These are phyloP conservation scores for Aureobasidium sp. DNA, from an alignment of 2,329 filamentous ascomycete species.

Conservation along the genomic window DNA sequence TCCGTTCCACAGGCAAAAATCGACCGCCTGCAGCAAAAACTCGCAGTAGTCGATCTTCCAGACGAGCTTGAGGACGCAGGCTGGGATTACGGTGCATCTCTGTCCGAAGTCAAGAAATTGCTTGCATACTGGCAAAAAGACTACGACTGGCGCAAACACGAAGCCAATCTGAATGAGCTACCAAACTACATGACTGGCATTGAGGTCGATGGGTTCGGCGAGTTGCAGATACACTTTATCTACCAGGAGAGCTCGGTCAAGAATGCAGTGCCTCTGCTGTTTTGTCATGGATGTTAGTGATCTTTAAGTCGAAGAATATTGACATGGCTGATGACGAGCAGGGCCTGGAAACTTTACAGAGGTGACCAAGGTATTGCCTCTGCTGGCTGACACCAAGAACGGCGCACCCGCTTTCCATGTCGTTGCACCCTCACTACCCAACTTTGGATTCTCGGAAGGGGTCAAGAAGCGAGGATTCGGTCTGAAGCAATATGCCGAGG, in stretches of 20 bases:
- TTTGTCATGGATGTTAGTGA: constrained; percentile 53
- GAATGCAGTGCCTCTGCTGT: constrained; percentile 57
- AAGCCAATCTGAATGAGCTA: constrained; percentile 53
- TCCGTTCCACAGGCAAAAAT: not conserved
- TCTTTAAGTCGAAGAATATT: too few relatives aligned
- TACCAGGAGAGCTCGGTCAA: constrained; percentile 47
- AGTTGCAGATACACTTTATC: constrained; percentile 57
- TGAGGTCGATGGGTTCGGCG: constrained; percentile 51
- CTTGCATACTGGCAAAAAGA: constrained; percentile 49
- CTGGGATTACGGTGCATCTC: constrained; percentile 55
- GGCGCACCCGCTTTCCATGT: constrained; percentile 42
- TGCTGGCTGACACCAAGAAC: constrained; percentile 49
- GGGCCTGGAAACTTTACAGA: constrained; percentile 63
- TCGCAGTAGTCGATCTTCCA: constrained; percentile 3
- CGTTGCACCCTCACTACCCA: constrained; percentile 49
- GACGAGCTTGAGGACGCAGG: constrained; percentile 36
- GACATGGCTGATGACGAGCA: not conserved
- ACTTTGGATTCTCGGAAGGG: constrained; percentile 46
- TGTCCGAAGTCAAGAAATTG: constrained; percentile 54
- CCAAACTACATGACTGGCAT: constrained; percentile 53
- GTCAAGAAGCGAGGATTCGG: constrained; percentile 51
- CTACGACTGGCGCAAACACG: constrained; percentile 56
- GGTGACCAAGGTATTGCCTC: constrained; percentile 54
- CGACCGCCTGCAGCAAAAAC: constrained; percentile 10
- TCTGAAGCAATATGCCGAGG: constrained; percentile 55